Conservation (phyloP, 164 flowering plant species). For the Litsea cubeba region DNA sequence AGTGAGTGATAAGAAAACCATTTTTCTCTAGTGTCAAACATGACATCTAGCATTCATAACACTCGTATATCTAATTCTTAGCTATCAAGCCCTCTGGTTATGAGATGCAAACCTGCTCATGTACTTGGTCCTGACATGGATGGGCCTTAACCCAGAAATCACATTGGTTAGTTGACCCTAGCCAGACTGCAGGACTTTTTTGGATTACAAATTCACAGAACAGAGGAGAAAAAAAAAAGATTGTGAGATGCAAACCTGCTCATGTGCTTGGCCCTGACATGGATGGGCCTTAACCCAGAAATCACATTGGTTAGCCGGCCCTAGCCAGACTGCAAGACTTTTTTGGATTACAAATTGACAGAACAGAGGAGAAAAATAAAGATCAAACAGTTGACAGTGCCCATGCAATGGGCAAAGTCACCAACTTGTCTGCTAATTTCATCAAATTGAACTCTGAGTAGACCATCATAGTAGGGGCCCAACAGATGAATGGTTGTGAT, state of each 20-base stretch:
- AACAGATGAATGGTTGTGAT: neutral
- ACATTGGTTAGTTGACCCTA: neutral
- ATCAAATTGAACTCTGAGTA: too few relatives aligned
- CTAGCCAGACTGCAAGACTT: neutral
- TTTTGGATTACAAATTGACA: too few relatives aligned
- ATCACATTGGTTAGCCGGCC: neutral
- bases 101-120: neutral
- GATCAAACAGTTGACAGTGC: too few relatives aligned
- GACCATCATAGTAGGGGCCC: neutral
- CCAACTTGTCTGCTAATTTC: neutral
- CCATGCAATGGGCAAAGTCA: neutral
- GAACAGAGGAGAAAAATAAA: too few relatives aligned
- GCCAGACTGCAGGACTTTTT: neutral
- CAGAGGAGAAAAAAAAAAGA: too few relatives aligned
- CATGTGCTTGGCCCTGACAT: neutral
- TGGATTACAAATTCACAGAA: too few relatives aligned
- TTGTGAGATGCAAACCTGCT: neutral
- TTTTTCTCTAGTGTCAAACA: neutral
- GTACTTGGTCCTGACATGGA: neutral
- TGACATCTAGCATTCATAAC: neutral
- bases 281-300: neutral
- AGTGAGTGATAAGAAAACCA: conserved; percentile 25
- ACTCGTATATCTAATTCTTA: too few relatives aligned
- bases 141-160: neutral
- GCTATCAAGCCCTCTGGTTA: neutral